Base-by-base conservation (phyloP, 148 eudicot genomes). In the Cornus controversa region DNA sequence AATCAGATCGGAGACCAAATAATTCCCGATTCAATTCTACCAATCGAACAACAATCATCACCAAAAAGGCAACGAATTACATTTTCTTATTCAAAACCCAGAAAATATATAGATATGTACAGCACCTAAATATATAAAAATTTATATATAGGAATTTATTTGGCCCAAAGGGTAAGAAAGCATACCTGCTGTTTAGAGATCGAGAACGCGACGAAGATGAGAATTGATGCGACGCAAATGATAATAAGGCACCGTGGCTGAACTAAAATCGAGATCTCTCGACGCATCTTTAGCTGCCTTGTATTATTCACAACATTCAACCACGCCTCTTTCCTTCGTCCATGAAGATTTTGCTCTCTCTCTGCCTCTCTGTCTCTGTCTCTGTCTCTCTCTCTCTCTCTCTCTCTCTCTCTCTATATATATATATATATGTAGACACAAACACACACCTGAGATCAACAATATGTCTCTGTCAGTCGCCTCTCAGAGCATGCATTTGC, bases 191-290 rank as follows among this genome's bases (percentile, higher is more conserved):
- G 87, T 18, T 29, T 85, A 80, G 76, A 80, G 84, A 79, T 75
- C 42, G 90, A 81, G 74, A 84, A 85, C 0, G 84, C 87, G 76
- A 86, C 66, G 67, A 89, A 70, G 70, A 89, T 45, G 77, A 93
- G 77, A 64, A 86, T 62, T 26, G 80, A 80, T 75, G 84, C 85
- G 64, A 88, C 73, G 18, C 86, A 40, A 24, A 86, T 53, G 57
- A 86, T 25, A 11, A 86, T 66, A 73, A 92, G 85, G 76, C 86
- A 85, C 82, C 84, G 84, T 2, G 89, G 92, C 62, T 85, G 91
- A 37, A 79, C 57, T 29, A 86, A 75, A 40, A 70, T 83, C 26
- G 84, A 89, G 86, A 92, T 89, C 89, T 86, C 90, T 78, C 90
- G 88, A 74, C 87, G 83, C 94, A 90, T 87, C 57, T 26, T 70